Percentiles rank a stretch among this genome's conserved stretches.
Evolutionary conservation across 2,329 filamentous ascomycete species (phyloP).

Genomic region (Bisporella sp.): DNA sequence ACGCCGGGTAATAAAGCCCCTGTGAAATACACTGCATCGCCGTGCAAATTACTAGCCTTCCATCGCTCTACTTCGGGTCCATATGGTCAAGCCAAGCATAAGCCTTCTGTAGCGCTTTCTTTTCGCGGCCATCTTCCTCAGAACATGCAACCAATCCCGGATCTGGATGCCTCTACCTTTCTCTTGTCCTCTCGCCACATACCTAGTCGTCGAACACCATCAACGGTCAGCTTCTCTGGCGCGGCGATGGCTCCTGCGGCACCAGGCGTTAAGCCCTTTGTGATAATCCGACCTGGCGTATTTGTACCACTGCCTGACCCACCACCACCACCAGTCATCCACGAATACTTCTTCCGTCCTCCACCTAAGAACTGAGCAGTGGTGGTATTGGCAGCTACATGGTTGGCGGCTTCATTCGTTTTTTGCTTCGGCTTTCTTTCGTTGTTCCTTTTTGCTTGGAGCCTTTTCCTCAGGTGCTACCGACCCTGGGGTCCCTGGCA

Average conservation of each 20-base stretch:
- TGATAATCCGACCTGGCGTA: constrained; percentile 35
- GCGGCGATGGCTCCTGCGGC: constrained; percentile 29
- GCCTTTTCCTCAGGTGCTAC: constrained; percentile 64
- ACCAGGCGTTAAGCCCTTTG: constrained; percentile 28
- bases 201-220: constrained; percentile 59
- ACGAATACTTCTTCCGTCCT: constrained; percentile 64
- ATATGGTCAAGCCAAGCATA: constrained; percentile 23
- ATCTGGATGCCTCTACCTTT: constrained; percentile 76
- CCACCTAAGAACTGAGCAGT: constrained; percentile 69
- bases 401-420: constrained; percentile 69
- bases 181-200: constrained; percentile 69
- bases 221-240: constrained; percentile 41
- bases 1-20: constrained; percentile 14
- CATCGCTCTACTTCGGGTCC: constrained; percentile 31
- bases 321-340: constrained; percentile 60
- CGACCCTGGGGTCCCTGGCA: constrained; percentile 54
- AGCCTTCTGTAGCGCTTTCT: constrained; percentile 47
- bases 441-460: constrained; percentile 82
- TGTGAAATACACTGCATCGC: constrained; percentile 11
- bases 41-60: constrained; percentile 1
- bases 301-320: constrained; percentile 42
- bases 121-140: constrained; percentile 74
- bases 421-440: constrained; percentile 65
- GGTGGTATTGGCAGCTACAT: constrained; percentile 77
- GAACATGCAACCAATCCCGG: constrained; percentile 70